Base-by-base conservation (phyloP, 768 basidiomycete species). In the Collybia mongolica region DNA sequence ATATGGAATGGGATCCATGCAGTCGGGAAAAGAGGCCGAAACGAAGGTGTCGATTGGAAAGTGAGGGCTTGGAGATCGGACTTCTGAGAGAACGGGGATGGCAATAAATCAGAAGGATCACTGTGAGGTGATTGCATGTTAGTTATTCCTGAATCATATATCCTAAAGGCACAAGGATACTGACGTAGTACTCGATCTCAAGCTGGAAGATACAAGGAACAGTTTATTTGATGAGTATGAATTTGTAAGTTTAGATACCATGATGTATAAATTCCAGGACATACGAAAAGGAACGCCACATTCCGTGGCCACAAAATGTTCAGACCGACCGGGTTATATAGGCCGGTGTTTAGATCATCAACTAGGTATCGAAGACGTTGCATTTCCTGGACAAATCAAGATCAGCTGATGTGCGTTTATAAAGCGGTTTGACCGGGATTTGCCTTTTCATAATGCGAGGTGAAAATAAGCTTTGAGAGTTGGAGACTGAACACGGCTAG, bases 181-280 rank as follows among this genome's bases (percentile, higher is more conserved):
- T 72, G 48, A 90, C 88, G 69, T 93, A 94, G 71, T 93, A 94
- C 61, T 98, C 95, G 51, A 98, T 90, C 73, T 98, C 95, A 59
- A 98, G 77, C 95, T 98, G 37, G 32, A 47, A 20, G 42, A 23
- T 48, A 46, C 28, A n/a, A 52, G 37, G 44, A 49, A 39, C 41
- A 42, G 47, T 41, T 44, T 23, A 46, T 32, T 32, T 52, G 46
- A 45, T 24, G 39, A 53, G 51, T 32, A 9, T 32, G 11, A 32
- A 32, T 32, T 32, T 32, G 11, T 32, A 5, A 32, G 32, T 14
- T 14, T 14, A 6, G 14, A 32, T 32, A 32, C 32, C 32, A 32
- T 9, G 11, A 6, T 32, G 3, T 14, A 32, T 32, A 38, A 38
- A 48, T 17, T 7, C 48, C 35, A 22, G 22, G 42, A 88, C 95